Percentiles rank a stretch among this genome's conserved stretches.
phyloP scores from a whole-genome alignment of 768 basidiomycete species.

The Exidia glandulosa region DNA sequence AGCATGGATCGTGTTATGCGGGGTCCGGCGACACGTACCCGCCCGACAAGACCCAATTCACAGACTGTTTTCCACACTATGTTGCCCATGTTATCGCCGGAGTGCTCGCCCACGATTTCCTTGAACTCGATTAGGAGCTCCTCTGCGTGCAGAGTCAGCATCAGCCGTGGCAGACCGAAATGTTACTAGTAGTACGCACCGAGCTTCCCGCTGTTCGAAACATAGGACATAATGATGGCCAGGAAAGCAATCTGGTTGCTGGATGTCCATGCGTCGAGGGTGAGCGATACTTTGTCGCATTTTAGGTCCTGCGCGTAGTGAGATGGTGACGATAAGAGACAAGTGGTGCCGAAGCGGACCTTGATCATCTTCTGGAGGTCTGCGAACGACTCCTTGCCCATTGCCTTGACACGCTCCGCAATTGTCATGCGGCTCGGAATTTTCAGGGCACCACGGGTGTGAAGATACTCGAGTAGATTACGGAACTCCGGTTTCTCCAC shows the following conservation, averaged over 20 bases:
- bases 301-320: slow-evolving; percentile 8
- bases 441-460: neutral
- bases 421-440: slow-evolving; percentile 7
- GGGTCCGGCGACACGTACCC: slow-evolving; percentile 7
- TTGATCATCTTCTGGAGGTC: slow-evolving; percentile 8
- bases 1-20: neutral
- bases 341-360: slow-evolving; percentile 2
- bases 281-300: slow-evolving; percentile 10
- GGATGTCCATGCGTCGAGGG: slow-evolving; percentile 17
- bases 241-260: slow-evolving; percentile 16
- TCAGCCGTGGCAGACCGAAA: neutral
- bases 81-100: slow-evolving; percentile 25
- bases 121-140: slow-evolving; percentile 20
- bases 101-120: slow-evolving; percentile 24
- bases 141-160: neutral
- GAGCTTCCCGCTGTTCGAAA: slow-evolving; percentile 13
- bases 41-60: slow-evolving; percentile 15
- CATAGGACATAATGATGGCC: slow-evolving; percentile 15
- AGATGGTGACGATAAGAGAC: too few species aligned
- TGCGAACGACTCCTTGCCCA: slow-evolving; percentile 7
- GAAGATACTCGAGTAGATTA: slow-evolving; percentile 9
- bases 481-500: slow-evolving; percentile 12
- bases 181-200: slow-evolving; percentile 4
- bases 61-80: slow-evolving; percentile 20
- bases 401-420: slow-evolving; percentile 8